Conservation (phyloP, 1,284 basidiomycete species). For the Singerocomus rubriflavus region DNA sequence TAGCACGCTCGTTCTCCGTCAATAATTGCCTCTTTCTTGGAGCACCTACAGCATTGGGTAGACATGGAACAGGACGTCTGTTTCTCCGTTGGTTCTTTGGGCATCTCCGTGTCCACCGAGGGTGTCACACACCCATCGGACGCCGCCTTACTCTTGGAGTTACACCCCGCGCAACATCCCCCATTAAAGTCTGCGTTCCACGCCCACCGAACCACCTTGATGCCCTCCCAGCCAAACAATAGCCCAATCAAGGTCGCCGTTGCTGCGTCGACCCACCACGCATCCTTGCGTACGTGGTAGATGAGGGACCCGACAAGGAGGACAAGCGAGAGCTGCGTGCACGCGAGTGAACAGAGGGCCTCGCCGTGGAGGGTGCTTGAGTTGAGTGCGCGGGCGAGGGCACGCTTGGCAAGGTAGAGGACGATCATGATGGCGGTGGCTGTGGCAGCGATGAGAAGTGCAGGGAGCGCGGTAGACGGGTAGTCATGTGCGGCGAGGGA, state of each 20-base stretch:
- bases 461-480: constrained; percentile 37
- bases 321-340: constrained; percentile 34
- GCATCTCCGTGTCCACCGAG: background rate
- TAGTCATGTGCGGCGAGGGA: constrained; percentile 35
- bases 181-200: constrained; percentile 36
- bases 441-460: constrained; percentile 40
- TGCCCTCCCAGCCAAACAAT: constrained; percentile 43
- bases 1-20: constrained; percentile 1
- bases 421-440: constrained; percentile 39
- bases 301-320: constrained; percentile 35
- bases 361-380: constrained; percentile 44
- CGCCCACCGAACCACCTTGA: constrained; percentile 42
- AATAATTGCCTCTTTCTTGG: background rate
- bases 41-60: background rate
- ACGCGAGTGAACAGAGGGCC: constrained; percentile 37
- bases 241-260: constrained; percentile 40
- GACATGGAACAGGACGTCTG: background rate
- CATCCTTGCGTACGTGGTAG: constrained; percentile 38
- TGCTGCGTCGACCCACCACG: constrained; percentile 47
- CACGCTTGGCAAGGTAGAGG: constrained; percentile 45
- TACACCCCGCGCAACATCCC: constrained; percentile 34
- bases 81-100: background rate
- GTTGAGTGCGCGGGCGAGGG: constrained; percentile 41
- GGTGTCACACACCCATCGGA: background rate
- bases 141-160: background rate